Base-by-base conservation (phyloP, 176 grass and related monocot species). In the Areca catechu region DNA sequence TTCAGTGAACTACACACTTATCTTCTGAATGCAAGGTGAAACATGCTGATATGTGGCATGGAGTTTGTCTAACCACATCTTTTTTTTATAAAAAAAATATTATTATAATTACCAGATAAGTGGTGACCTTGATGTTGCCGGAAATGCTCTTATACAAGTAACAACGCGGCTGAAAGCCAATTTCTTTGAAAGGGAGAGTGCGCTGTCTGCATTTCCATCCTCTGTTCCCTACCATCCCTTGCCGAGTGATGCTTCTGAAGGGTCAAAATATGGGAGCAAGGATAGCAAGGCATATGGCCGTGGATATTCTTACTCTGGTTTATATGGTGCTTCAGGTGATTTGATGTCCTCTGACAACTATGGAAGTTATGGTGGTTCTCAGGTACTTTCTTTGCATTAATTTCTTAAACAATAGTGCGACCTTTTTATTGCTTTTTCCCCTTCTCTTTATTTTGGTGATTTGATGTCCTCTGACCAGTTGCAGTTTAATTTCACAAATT, bases 141-240 rank as follows among this genome's bases (percentile, higher is more conserved):
- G 84, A 59, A 65, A 80, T 76, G 94, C 94, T 65, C 84, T 98
- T 58, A 22, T 98, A 65, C 80, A 86, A 85, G 79, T 98, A 77
- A 84, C 88, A 67, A 85, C 84, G 28, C 86, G 94, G 50, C 79
- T 98, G 70, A 98, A 88, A 59, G 88, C 94, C 75, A 98, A 98
- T 77, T 80, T 92, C 67, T 98, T 98, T 83, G 94, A 98, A 70
- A 92, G 84, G 53, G 94, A 98, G 70, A 62, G 74, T 66, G 74
- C 81, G 62, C 76, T 95, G 57, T 76, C 87, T 67, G 53, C 79
- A 67, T 76, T 89, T 68, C 71, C 76, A 54, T 59, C 94, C 61
- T 61, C 75, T 24, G 69, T 84, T 55, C 74, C 81, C 4, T 89
- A 89, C 50, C 84, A 93, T 64, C 81, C 78, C 68, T 69, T 82